Evolutionary conservation across 164 flowering plant species (phyloP).

Genomic region (Magnolia officinalis): DNA sequence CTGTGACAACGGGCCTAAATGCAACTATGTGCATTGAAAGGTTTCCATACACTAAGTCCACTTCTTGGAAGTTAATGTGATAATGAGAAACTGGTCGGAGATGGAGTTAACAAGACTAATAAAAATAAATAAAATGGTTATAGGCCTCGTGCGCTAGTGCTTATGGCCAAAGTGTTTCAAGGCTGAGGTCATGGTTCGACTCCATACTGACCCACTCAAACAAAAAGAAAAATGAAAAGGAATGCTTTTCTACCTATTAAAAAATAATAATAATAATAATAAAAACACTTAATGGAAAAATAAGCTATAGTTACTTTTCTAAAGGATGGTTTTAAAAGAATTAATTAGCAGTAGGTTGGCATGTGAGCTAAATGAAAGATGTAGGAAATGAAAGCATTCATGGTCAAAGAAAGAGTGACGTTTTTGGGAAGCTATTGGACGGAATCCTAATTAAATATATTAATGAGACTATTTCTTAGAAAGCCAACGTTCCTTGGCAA

Average conservation of each 20-base stretch:
- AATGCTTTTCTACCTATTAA: not conserved
- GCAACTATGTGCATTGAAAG: too few relatives aligned
- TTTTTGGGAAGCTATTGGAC: not conserved
- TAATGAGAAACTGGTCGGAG: not conserved
- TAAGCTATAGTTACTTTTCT: not conserved
- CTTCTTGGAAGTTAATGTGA: too few relatives aligned
- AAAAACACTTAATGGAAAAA: too few relatives aligned
- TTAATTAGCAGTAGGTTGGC: not conserved
- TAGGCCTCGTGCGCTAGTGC: constrained; percentile 1
- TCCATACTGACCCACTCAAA: not conserved
- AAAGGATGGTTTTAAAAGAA: not conserved
- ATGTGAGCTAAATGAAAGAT: not conserved
- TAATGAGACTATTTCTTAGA: not conserved
- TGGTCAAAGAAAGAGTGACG: not conserved
- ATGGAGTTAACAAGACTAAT: not conserved
- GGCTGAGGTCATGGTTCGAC: not conserved
- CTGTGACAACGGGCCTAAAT: too few relatives aligned
- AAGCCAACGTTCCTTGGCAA: not conserved
- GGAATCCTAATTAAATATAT: not conserved
- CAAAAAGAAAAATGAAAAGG: not conserved
- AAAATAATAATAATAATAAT: too few relatives aligned
- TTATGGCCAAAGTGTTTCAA: not conserved
- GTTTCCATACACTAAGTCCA: too few relatives aligned
- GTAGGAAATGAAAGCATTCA: not conserved
- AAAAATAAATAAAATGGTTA: not conserved